phyloP scores from a whole-genome alignment of 306 rosid genomes.

The Castanea sativa region DNA sequence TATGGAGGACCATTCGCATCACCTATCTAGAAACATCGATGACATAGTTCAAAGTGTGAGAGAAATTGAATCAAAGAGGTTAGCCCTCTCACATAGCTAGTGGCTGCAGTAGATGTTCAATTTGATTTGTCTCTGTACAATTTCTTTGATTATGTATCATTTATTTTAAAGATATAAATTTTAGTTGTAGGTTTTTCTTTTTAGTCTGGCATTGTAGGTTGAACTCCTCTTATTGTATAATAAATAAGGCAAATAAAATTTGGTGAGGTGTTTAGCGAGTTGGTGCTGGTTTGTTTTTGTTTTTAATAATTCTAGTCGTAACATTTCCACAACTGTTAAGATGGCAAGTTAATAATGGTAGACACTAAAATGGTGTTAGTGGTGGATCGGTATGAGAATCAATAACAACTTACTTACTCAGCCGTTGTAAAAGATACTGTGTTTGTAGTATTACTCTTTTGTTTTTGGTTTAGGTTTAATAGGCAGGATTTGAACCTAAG shows the following conservation, averaged over 20 bases:
- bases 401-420: no score
- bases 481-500: no score
- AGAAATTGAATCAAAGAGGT: slow-evolving; percentile 40
- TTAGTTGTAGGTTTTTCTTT: slow-evolving; percentile 1
- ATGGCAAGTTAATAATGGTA: no score
- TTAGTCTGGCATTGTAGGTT: neutral
- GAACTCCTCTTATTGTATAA: slow-evolving; percentile 18
- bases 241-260: neutral
- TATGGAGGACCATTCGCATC: slow-evolving; percentile 51
- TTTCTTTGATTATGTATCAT: neutral
- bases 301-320: neutral
- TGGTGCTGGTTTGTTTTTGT: neutral
- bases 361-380: no score
- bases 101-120: slow-evolving; percentile 2
- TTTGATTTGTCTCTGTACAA: slow-evolving; percentile 15
- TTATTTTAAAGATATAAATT: neutral
- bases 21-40: slow-evolving; percentile 47
- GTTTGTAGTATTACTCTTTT: no score
- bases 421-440: no score
- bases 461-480: no score
- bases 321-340: no score
- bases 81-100: slow-evolving; percentile 17
- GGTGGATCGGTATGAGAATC: no score
- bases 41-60: slow-evolving; percentile 44
- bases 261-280: neutral